Evolutionary conservation across 2,329 filamentous ascomycete species (phyloP), one percentile per base, ranked within the genome.

Genomic region (Sphaerulina populicola): DNA sequence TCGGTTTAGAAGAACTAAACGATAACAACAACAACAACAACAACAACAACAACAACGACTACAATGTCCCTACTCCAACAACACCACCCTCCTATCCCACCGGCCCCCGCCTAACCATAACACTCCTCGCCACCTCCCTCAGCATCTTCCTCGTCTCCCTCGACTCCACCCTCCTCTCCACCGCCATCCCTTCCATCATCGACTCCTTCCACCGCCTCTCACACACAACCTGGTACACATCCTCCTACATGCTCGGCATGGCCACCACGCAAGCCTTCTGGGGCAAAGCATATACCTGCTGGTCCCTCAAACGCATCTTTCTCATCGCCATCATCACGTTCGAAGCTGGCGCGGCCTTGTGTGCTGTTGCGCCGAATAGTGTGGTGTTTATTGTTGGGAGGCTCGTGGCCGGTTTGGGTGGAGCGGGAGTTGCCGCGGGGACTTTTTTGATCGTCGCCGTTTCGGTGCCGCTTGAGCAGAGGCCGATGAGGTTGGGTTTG

Each of bases 351-450:
- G 76, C 72, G 1, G 70, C 77, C 12, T 53, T 79, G 0, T 78
- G 75, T 55, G 77, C 73, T 0, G 63, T 69, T 2, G 72, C 75
- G 2, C 60, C 65, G 74, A 45, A 23, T 9, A 31, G 23, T 15
- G 15, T 10, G 2, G 43, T 36, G 43, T 30, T 45, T 15, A 45
- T 80, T 37, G 67, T 69, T 2, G 77, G 77, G 2, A 68, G 77
- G 9, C 70, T 73, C 0, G 56, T 80, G 7, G 74, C 78, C 54
- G 77, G 77, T 6, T 64, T 74, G 6, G 76, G 75, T 2, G 74
- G 73, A 18, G 76, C 75, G 8, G 77, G 77, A 1, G 65, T 79
- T 21, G 62, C 74, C 42, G 67, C 67, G 1, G 72, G 72, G 7
- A 66, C 64, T 5, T 47, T 43, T 44, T 47, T 55, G 6, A 42